A percentile compares a stretch with the other conserved stretches of the same genome.
These are phyloP conservation scores for Cucurbita ficifolia DNA, from an alignment of 306 rosid species.

Conservation along the genomic window DNA sequence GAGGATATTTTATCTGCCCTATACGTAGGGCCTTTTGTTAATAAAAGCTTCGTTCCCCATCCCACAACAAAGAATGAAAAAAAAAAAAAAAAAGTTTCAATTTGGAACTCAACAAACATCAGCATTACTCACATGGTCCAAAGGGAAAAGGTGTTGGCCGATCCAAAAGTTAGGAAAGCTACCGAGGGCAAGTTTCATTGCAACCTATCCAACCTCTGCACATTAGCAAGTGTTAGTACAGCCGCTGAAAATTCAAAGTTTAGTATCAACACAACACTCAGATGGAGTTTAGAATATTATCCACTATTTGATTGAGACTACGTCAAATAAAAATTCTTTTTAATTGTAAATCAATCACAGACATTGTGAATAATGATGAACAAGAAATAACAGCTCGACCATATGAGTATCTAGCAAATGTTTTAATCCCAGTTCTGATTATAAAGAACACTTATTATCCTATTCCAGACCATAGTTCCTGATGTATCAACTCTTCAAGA, in stretches of 20 bases:
- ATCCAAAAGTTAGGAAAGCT: background rate
- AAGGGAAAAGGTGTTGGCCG: background rate
- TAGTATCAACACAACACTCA: background rate
- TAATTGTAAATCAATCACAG: background rate
- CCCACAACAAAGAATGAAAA: background rate
- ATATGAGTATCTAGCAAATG: background rate
- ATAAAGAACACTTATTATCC: background rate
- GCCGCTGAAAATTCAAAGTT: background rate
- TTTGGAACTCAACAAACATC: background rate
- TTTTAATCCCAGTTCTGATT: background rate
- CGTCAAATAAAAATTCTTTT: background rate
- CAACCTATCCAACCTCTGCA: background rate
- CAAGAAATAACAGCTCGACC: background rate
- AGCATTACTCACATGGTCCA: background rate
- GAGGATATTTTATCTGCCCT: background rate
- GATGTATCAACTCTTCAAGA: slow-evolving; percentile 4
- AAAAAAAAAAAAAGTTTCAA: background rate
- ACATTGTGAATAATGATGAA: background rate
- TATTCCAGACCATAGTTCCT: background rate
- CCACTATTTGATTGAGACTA: background rate
- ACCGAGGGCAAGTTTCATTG: background rate
- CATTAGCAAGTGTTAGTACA: background rate
- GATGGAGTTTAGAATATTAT: background rate
- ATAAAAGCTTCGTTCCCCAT: background rate
- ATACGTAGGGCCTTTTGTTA: background rate